Base-by-base conservation (phyloP, 495 filamentous ascomycete species). In the Annulohypoxylon maeteangense region DNA sequence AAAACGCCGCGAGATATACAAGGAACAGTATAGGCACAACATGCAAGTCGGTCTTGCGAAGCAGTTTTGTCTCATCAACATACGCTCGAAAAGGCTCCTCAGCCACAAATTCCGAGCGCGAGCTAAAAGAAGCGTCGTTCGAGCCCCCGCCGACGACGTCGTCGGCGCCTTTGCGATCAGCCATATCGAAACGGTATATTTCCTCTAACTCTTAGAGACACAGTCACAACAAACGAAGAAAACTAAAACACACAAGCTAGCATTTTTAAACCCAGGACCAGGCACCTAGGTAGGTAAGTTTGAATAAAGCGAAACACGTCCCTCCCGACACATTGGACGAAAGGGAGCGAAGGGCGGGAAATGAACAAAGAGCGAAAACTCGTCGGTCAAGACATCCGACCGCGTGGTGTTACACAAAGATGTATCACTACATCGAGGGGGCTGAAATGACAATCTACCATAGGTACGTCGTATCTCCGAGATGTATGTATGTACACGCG, bases 1-100 rank as follows among this genome's bases (percentile, higher is more conserved):
- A 81, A 76, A 97, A 97, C 51, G 93, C 92, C 47, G 94, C 81
- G 16, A 95, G 79, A 73, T 96, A 97, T 71, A 97, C 80, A 27
- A 95, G 80, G 74, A 89, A 92, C 47, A 97, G 80, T 65, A 90
- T 90, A 0, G 94, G 93, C 45, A 97, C 81, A 22, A 97, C 85
- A 72, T 90, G 91, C 62, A 88, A 76, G 77, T 97, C 94, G 68
- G 96, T 92, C 74, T 90, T 91, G 70, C 85, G 79, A 77, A 92
- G 86, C 34, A 97, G 82, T 68, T 68, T 67, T 14, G 7, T 23
- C 38, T 62, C 58, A 10, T 68, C 42, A 20, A 57, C 34, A 14
- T 57, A n/a, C 4, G 54, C 18, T n/a, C 3, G 27, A 4, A 32
- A 27, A 8, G n/a, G 8, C 8, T 23, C n/a, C 6, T 32, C 50